Conservation (phyloP, 2,329 filamentous ascomycete genomes). For the Didymella arachidicola region DNA sequence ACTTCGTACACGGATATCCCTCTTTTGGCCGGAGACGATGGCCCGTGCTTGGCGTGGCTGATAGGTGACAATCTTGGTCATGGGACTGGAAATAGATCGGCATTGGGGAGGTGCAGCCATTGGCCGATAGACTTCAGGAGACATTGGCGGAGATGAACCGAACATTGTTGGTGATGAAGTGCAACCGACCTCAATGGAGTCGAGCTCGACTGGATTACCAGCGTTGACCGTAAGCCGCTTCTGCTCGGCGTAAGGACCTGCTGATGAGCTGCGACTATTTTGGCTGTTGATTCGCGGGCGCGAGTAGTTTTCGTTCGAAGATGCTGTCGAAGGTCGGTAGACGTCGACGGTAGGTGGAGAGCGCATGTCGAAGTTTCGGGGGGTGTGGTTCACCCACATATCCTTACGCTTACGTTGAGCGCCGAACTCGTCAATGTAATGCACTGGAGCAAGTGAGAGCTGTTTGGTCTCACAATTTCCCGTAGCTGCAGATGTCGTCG, state of each 20-base stretch:
- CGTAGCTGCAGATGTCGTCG: slow-evolving; percentile 25
- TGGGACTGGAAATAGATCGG: slow-evolving; percentile 29
- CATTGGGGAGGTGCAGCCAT: slow-evolving; percentile 20
- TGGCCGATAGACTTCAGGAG: slow-evolving; percentile 22
- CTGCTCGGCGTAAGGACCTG: slow-evolving; percentile 18
- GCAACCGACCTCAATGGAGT: slow-evolving; percentile 24
- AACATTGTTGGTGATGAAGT: slow-evolving; percentile 15
- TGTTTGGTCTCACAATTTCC: slow-evolving; percentile 19
- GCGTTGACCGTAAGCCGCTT: slow-evolving; percentile 21
- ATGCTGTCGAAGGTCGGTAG: slow-evolving; percentile 26
- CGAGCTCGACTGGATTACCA: slow-evolving; percentile 28
- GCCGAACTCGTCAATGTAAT: slow-evolving; percentile 33
- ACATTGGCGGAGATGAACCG: slow-evolving; percentile 8
- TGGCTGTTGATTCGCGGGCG: slow-evolving; percentile 30
- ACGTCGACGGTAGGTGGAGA: slow-evolving; percentile 28
- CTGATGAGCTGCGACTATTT: slow-evolving; percentile 21
- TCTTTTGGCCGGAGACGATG: slow-evolving; percentile 17
- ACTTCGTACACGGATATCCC: slow-evolving; percentile 21
- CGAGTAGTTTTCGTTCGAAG: slow-evolving; percentile 33
- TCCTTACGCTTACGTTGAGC: slow-evolving; percentile 37
- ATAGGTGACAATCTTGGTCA: slow-evolving; percentile 25
- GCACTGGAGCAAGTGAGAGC: slow-evolving; percentile 23
- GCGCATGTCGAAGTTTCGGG: slow-evolving; percentile 39
- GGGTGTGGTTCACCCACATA: slow-evolving; percentile 48
- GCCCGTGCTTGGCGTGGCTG: slow-evolving; percentile 20